These are phyloP conservation scores for Euclidium syriacum DNA, from an alignment of 345 rosid species.

Conservation along the genomic window DNA sequence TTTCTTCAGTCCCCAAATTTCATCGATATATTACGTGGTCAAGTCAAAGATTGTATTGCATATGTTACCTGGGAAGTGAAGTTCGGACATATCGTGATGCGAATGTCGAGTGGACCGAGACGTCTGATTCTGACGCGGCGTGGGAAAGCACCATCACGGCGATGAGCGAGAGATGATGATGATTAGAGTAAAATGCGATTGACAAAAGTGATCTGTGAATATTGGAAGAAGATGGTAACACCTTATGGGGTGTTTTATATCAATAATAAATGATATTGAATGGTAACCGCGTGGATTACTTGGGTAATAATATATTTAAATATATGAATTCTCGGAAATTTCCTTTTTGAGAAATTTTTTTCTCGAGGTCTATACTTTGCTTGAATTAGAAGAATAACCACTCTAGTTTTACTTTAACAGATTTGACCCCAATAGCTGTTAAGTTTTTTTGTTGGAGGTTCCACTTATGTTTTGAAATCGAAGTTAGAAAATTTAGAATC, in stretches of 20 bases:
- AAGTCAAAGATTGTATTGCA: background rate
- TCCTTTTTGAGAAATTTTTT: constrained; percentile 3
- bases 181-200: background rate
- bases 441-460: too few relatives aligned
- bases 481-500: too few relatives aligned
- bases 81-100: constrained; percentile 79
- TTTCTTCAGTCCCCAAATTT: background rate
- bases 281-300: background rate
- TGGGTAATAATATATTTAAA: background rate
- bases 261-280: background rate
- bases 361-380: background rate
- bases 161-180: background rate
- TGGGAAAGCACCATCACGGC: constrained; percentile 57
- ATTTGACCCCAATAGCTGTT: background rate
- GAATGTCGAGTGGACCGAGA: constrained; percentile 71
- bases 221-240: background rate
- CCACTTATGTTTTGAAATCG: too few relatives aligned
- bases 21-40: background rate
- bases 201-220: constrained; percentile 1
- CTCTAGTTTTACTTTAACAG: background rate
- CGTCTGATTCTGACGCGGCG: constrained; percentile 46
- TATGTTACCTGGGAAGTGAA: constrained; percentile 54
- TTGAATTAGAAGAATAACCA: background rate
- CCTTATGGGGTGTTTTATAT: constrained; percentile 9
- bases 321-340: background rate